phyloP scores from a whole-genome alignment of 2,329 filamentous ascomycete genomes.

The Pseudocercospora pini-densiflorae region DNA sequence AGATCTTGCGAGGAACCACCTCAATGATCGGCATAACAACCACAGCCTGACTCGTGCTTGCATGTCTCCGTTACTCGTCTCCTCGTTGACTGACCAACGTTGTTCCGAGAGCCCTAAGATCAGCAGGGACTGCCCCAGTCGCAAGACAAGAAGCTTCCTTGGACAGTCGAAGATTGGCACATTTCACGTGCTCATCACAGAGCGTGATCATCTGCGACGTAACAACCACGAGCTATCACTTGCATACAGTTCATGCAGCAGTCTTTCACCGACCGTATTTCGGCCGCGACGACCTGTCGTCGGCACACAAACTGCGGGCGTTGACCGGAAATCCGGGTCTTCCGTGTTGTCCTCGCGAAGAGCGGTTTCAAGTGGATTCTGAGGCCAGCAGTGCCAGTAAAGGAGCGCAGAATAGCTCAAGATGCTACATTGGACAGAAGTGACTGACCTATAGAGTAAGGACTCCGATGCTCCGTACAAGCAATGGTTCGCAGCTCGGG shows the following conservation, averaged over 20 bases:
- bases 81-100: neutral
- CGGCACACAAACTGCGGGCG: neutral
- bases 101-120: neutral
- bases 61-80: neutral
- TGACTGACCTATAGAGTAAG: no score
- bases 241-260: constrained; percentile 1
- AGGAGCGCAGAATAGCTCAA: neutral
- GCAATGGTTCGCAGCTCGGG: no score
- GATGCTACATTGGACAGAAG: neutral
- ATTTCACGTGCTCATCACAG: neutral
- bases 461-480: no score
- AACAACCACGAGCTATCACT: neutral
- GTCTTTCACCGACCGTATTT: neutral
- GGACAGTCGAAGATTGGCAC: neutral
- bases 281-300: neutral
- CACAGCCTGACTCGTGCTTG: constrained; percentile 5
- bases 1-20: neutral
- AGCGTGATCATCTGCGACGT: neutral
- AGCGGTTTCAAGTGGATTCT: neutral
- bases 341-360: neutral
- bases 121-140: neutral
- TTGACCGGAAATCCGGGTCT: neutral
- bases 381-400: neutral
- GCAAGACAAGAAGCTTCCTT: neutral
- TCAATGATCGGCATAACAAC: neutral